Evolutionary conservation across 768 basidiomycete species (phyloP).

Genomic region (Pulveroboletus sp.): DNA sequence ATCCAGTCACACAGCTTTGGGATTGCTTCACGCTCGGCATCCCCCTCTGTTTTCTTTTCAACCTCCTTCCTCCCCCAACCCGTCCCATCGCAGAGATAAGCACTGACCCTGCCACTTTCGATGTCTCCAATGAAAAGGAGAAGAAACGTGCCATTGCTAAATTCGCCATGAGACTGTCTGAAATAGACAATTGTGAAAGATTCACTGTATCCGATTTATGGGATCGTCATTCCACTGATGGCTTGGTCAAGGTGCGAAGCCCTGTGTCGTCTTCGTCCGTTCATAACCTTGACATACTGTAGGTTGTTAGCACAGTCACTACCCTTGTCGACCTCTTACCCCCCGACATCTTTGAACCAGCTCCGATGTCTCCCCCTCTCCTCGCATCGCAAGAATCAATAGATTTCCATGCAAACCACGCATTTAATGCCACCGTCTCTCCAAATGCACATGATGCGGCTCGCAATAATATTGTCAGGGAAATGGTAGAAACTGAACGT

Average conservation of each 20-base stretch:
- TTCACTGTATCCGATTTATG: constrained; percentile 92
- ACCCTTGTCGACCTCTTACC: constrained; percentile 78
- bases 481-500: constrained; percentile 92
- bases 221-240: constrained; percentile 87
- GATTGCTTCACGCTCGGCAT: constrained; percentile 90
- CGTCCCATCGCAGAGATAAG: constrained; percentile 49
- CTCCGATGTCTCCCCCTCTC: constrained; percentile 53
- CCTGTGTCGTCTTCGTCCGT: neutral
- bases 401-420: constrained; percentile 50
- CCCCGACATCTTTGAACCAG: constrained; percentile 58
- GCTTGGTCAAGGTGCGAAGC: constrained; percentile 81
- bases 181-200: constrained; percentile 64
- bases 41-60: constrained; percentile 93
- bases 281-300: constrained; percentile 1
- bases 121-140: constrained; percentile 69
- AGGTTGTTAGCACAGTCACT: constrained; percentile 90
- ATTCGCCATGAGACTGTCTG: constrained; percentile 85
- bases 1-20: constrained; percentile 94
- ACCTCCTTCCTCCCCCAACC: constrained; percentile 63
- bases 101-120: constrained; percentile 61
- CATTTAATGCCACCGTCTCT: constrained; percentile 36
- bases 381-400: constrained; percentile 54
- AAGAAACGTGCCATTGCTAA: constrained; percentile 89
- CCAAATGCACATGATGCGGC: constrained; percentile 60
- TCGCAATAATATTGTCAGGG: constrained; percentile 74